Conservation (phyloP, 805 yeast species). For the Maudiozyma serrabonitensis region DNA sequence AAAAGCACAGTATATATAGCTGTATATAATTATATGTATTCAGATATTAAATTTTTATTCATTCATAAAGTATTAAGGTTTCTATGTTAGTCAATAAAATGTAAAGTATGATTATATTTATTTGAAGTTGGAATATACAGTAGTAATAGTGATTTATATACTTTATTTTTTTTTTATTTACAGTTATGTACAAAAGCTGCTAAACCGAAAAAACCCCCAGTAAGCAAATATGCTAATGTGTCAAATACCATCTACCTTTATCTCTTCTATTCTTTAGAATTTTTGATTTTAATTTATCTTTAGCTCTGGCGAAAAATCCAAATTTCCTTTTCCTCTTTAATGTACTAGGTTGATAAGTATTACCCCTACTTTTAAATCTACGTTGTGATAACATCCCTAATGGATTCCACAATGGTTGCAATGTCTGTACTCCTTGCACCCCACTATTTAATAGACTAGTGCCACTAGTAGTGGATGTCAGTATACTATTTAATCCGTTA, state of each 20-base stretch:
- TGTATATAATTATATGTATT: background rate
- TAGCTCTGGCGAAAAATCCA: slow-evolving; percentile 82
- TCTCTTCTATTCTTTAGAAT: slow-evolving; percentile 67
- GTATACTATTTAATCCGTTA: too few species aligned
- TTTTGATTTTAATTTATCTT: slow-evolving; percentile 65
- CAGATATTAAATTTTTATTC: background rate
- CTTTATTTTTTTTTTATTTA: too few species aligned
- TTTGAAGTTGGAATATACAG: background rate
- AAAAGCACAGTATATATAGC: background rate
- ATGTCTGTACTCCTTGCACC: slow-evolving; percentile 1
- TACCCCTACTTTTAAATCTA: slow-evolving; percentile 85
- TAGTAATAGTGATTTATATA: too few species aligned
- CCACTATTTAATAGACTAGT: background rate
- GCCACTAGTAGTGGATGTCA: background rate
- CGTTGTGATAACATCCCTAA: slow-evolving; percentile 10
- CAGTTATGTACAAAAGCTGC: background rate
- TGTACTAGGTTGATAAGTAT: slow-evolving; percentile 90
- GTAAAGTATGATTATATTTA: background rate
- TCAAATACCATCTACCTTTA: slow-evolving; percentile 89
- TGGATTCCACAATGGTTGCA: slow-evolving; percentile 4
- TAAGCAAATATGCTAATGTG: slow-evolving; percentile 42
- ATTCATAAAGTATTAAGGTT: background rate
- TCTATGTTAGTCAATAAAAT: too few species aligned
- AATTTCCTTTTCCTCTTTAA: slow-evolving; percentile 79
- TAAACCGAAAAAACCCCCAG: background rate